Evolutionary conservation across 345 rosid genomes (phyloP), one percentile per base, ranked within the genome.

Genomic region (Luvunga scandens): DNA sequence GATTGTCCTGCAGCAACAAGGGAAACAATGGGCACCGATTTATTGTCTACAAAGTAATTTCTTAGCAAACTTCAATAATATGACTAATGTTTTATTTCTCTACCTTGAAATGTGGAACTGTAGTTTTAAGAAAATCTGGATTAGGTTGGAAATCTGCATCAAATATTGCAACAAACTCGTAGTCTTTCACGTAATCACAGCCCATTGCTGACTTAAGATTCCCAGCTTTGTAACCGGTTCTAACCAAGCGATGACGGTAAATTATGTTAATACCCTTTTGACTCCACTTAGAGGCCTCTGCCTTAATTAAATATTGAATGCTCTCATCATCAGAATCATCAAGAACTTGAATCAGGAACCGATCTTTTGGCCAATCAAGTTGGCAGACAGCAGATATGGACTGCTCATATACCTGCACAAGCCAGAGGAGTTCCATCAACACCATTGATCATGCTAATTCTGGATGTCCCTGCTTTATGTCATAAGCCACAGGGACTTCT

Each of bases 171-270:
- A 93, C 97, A 83, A 87, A 91, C 91, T 93, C 94, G 38, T 90
- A 91, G 62, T 86, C 91, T 79, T 83, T 85, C 5, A 91, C 89
- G 79, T 91, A 91, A 77, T 92, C 95, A 79, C 92, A 92, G 79
- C 91, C 81, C 93, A 92, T 91, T 21, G 97, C 95, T 6, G 97
- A 93, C 77, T 91, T 93, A 78, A 93, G 97, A 87, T 93, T 93
- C 73, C 97, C 97, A 75, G 97, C 97, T 87, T 93, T 93, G 69
- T 93, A 93, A 78, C 95, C 97, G 5, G 95, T 93, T 83, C 97
- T 86, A 76, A 89, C 83, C 80, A 87, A 76, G 8, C 97, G 93
- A 80, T 91, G 97, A 65, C 89, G 77, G 75, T 93, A 93, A 77
- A 89, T 83, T 82, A 93, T 91, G 84, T 88, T 89, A 74, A 93